These are phyloP conservation scores for Triadica sebifera DNA, from an alignment of 345 rosid species.

Conservation along the genomic window DNA sequence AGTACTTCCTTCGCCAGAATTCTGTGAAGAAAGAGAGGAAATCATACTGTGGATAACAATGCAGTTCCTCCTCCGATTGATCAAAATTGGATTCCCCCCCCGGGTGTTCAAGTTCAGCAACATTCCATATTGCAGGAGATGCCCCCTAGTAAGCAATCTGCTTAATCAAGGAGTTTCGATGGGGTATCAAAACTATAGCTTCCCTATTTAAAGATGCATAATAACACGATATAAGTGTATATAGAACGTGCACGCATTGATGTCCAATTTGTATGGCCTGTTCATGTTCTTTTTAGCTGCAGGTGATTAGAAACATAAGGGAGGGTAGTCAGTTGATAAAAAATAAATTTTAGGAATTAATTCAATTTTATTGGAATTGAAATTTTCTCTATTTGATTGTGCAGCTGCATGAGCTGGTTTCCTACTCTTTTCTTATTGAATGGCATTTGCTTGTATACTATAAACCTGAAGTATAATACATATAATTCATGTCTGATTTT, in stretches of 20 bases:
- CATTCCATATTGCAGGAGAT: constrained; percentile 23
- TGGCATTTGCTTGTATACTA: too few species aligned
- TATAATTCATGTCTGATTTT: too few species aligned
- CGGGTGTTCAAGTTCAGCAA: constrained; percentile 24
- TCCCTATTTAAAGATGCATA: constrained; percentile 22
- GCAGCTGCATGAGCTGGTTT: too few species aligned
- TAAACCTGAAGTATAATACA: too few species aligned
- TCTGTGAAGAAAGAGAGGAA: constrained; percentile 72
- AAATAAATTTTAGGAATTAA: too few species aligned
- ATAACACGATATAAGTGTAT: neutral
- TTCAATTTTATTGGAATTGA: too few species aligned
- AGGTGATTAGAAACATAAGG: neutral
- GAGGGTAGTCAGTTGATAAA: neutral
- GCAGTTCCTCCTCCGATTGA: constrained; percentile 17
- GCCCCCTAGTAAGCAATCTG: constrained; percentile 22
- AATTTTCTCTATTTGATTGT: too few species aligned
- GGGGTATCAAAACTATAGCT: constrained; percentile 28
- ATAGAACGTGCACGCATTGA: neutral
- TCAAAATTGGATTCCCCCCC: constrained; percentile 30
- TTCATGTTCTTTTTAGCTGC: constrained; percentile 2
- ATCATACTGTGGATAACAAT: constrained; percentile 27
- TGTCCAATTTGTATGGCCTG: constrained; percentile 4
- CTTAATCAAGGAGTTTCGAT: constrained; percentile 27
- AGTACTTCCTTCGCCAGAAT: constrained; percentile 69
- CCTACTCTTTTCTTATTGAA: too few species aligned